Conservation (phyloP, 345 rosid species). For the Hibiscus trionum region DNA sequence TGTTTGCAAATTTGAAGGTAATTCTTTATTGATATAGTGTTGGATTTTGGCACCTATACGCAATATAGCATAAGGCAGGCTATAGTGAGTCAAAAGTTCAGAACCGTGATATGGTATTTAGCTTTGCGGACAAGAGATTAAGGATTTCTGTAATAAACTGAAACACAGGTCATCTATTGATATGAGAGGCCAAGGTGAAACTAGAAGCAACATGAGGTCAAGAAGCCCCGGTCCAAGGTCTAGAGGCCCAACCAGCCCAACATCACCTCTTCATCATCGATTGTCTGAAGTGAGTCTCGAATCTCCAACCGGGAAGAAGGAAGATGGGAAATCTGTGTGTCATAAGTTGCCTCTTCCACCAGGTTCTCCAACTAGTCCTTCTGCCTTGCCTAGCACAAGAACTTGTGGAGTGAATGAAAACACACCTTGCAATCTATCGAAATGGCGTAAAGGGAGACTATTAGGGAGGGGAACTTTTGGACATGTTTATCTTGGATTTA, state of each 20-base stretch:
- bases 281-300: constrained; percentile 45
- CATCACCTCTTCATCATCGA: constrained; percentile 63
- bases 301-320: constrained; percentile 51
- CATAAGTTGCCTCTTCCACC: constrained; percentile 96
- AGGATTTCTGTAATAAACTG: not conserved
- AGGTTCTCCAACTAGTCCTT: constrained; percentile 75
- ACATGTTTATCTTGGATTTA: constrained; percentile 83
- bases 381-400: constrained; percentile 42
- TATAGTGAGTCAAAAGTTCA: not conserved
- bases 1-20: not conserved
- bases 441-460: constrained; percentile 83
- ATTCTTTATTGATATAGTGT: not conserved
- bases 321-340: constrained; percentile 55
- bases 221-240: constrained; percentile 51
- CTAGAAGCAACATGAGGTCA: constrained; percentile 28
- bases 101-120: not conserved
- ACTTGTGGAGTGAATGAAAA: constrained; percentile 31
- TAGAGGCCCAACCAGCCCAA: constrained; percentile 55
- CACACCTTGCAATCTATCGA: constrained; percentile 30
- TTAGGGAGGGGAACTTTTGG: constrained; percentile 95
- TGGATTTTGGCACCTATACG: not conserved
- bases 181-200: constrained; percentile 41
- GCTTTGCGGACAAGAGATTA: not conserved
- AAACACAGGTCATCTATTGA: constrained; percentile 22
- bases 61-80: not conserved